Base-by-base conservation (phyloP, 2,329 filamentous ascomycete species). In the Sarocladiaceae sp. region DNA sequence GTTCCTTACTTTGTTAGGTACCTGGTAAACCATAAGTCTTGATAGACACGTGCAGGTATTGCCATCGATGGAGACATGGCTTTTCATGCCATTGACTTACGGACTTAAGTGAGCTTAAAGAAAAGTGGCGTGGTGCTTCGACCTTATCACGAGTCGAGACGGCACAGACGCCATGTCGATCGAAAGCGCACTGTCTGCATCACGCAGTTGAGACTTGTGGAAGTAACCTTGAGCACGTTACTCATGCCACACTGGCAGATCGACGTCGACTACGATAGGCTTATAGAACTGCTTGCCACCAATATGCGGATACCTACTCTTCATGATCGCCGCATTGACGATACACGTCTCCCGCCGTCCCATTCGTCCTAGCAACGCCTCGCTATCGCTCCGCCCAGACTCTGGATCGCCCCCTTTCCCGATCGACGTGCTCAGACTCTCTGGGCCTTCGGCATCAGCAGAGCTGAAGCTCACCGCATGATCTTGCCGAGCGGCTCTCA, bases 261-360 rank as follows among this genome's bases (percentile, higher is more conserved):
- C 80, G 23, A 94, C 57, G 58, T 95, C 87, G 11, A 95, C 80
- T n/a, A 94, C 82, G 52, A 94, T 83, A 16, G 88, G 83, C 58
- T 89, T 86, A 62, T 90, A 81, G 63, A 85, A 80, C 49, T 64
- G 71, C 59, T 82, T 85, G 13, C 78, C 78, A 2, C 69, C 73
- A 1, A 53, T 55, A 50, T 84, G 80, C 41, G 82, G 82, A 63
- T 78, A 82, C 48, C 76, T 81, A 18, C 72, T 80, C 33, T 79
- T 80, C 71, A 85, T 76, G 49, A 90, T 81, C 16, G 87, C 81
- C 21, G 85, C 85, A 64, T 95, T 94, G 53, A 93, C 75, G 44
- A 94, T 67, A 57, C 82, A 90, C 1, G 86, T 93, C 66, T 91
- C 84, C 48, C 58, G 67, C 53, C 78, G 35, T 4, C 69, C 67